These are phyloP conservation scores for Fraxinus greggii DNA, from an alignment of 305 asterid species.

Conservation along the genomic window DNA sequence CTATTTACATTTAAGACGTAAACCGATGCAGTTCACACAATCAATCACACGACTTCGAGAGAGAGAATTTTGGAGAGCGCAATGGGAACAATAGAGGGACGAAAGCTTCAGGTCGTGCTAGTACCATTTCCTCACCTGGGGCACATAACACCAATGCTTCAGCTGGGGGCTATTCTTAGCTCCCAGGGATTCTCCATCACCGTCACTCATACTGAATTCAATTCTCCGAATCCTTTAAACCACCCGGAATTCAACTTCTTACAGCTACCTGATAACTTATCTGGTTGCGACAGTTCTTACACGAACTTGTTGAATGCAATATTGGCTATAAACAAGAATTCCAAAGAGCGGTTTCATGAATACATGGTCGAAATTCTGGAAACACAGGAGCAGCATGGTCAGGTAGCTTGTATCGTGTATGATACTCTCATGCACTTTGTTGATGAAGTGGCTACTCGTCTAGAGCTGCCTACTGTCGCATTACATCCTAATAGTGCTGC, in stretches of 20 bases:
- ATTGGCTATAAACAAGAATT: constrained; percentile 25
- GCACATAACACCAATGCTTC: constrained; percentile 61
- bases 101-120: constrained; percentile 28
- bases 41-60: neutral
- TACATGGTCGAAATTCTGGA: constrained; percentile 10
- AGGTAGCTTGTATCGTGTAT: constrained; percentile 33
- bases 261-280: constrained; percentile 26
- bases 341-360: constrained; percentile 25
- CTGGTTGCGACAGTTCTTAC: neutral
- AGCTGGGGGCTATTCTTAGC: constrained; percentile 38
- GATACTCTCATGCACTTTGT: constrained; percentile 43
- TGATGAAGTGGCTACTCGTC: constrained; percentile 27
- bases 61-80: neutral
- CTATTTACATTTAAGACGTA: neutral
- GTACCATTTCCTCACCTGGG: constrained; percentile 60
- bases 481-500: constrained; percentile 33
- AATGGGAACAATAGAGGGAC: constrained; percentile 19
- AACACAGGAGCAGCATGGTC: neutral
- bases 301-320: neutral
- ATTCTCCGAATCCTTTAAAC: constrained; percentile 34
- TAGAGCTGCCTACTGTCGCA: constrained; percentile 36
- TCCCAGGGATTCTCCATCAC: constrained; percentile 49
- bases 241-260: constrained; percentile 38
- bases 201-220: constrained; percentile 41
- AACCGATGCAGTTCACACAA: neutral